Percentiles rank a stretch among this genome's conserved stretches.
Evolutionary conservation across 371 early-diverging fungal genomes (phyloP).

Genomic region (Blakeslea trispora): DNA sequence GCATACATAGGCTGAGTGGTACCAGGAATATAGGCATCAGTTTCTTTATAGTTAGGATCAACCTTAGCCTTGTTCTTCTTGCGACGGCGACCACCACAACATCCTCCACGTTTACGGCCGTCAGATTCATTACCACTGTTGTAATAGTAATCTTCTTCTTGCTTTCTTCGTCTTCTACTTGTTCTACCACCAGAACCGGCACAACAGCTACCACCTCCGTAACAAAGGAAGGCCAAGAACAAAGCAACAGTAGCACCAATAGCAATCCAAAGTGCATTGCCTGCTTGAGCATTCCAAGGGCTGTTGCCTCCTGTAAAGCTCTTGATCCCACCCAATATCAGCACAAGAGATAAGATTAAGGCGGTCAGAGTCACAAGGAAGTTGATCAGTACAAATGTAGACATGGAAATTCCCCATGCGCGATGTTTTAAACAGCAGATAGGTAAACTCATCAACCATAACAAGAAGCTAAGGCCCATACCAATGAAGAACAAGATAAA

Average conservation of each 20-base stretch:
- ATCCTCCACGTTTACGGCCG: conserved; percentile 3
- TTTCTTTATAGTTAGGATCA: conserved; percentile 7
- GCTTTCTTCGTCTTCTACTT: not conserved
- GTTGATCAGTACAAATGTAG: conserved; percentile 30
- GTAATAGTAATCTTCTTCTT: conserved; percentile 4
- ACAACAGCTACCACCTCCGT: conserved; percentile 13
- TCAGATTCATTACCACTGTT: not conserved
- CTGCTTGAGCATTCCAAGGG: conserved; percentile 30
- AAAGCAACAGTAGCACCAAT: conserved; percentile 35
- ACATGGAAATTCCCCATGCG: conserved; percentile 25
- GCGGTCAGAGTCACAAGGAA: conserved; percentile 36
- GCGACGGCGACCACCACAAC: not conserved
- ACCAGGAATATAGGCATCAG: conserved; percentile 1
- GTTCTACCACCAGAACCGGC: not conserved
- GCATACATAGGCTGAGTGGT: conserved; percentile 6
- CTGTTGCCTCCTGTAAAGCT: conserved; percentile 13
- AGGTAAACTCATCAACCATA: conserved; percentile 41
- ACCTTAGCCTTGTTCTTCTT: conserved; percentile 12
- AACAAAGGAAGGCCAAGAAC: conserved; percentile 17
- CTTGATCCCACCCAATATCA: conserved; percentile 25
- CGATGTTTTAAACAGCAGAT: conserved; percentile 29
- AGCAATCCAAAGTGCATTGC: conserved; percentile 37
- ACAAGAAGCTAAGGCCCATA: conserved; percentile 33
- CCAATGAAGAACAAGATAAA: conserved; percentile 41
- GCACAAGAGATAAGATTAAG: conserved; percentile 28